phyloP scores from a whole-genome alignment of 2,329 filamentous ascomycete species.

The Aspergillus cejpii region DNA sequence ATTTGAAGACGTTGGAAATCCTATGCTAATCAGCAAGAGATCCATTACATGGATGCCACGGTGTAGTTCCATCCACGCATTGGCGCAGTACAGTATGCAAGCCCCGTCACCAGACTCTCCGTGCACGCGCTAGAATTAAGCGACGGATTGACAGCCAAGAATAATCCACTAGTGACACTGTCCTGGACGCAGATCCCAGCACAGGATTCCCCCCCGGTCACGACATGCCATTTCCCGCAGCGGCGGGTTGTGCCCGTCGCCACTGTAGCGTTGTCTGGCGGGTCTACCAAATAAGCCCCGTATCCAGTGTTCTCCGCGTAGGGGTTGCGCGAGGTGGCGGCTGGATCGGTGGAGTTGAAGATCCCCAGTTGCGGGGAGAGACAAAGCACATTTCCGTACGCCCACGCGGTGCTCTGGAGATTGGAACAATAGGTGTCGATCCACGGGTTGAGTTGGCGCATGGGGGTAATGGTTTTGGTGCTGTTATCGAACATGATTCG shows the following conservation, averaged over 20 bases:
- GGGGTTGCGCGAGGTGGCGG: not conserved
- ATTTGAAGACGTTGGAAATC: too few species aligned
- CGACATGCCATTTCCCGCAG: conserved; percentile 18
- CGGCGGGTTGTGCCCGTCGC: conserved; percentile 13
- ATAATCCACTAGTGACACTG: conserved; percentile 10
- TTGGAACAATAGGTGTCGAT: conserved; percentile 5
- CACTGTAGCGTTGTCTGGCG: conserved; percentile 15
- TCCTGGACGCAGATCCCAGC: conserved; percentile 15
- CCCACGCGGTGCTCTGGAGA: conserved; percentile 1
- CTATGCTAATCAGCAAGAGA: too few species aligned
- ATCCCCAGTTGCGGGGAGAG: conserved; percentile 6
- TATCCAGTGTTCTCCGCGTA: not conserved
- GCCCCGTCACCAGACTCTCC: conserved; percentile 6
- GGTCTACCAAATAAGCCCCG: not conserved
- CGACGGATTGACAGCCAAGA: conserved; percentile 17
- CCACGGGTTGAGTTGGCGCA: conserved; percentile 5
- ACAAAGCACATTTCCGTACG: conserved; percentile 6
- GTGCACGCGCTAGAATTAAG: conserved; percentile 9
- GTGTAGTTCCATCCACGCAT: conserved; percentile 4
- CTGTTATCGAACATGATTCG: too few species aligned
- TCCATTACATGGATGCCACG: too few species aligned
- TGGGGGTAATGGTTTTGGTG: not conserved
- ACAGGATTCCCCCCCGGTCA: conserved; percentile 14
- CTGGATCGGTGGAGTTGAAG: not conserved
- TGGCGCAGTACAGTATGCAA: conserved; percentile 15